A percentile compares a stretch with the other conserved stretches of the same genome.
phyloP scores from a whole-genome alignment of 2,329 filamentous ascomycete genomes.

The Madurella mycetomatis region DNA sequence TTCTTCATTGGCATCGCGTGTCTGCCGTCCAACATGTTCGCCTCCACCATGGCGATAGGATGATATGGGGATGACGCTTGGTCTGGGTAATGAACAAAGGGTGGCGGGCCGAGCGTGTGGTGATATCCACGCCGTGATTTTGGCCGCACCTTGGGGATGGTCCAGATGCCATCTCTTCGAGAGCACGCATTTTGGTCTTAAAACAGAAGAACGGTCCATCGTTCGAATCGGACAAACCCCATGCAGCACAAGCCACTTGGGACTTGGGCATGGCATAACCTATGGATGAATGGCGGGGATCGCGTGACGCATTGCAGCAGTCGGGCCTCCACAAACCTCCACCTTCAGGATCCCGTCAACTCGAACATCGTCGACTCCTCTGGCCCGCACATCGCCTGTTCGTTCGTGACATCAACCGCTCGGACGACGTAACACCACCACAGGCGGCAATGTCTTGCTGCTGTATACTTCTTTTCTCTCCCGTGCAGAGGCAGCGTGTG shows the following conservation, averaged over 20 bases:
- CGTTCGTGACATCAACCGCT: background rate
- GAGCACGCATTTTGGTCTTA: background rate
- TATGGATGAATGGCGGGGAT: conserved; percentile 5
- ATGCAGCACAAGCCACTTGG: conserved; percentile 1
- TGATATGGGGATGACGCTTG: background rate
- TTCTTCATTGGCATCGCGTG: no score
- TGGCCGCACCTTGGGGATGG: background rate
- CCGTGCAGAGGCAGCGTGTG: conserved; percentile 7
- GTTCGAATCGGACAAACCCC: background rate
- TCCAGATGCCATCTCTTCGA: conserved; percentile 1
- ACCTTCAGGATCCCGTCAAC: background rate
- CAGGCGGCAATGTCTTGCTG: conserved; percentile 5
- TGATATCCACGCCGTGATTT: background rate
- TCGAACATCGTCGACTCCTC: background rate
- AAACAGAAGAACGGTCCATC: background rate
- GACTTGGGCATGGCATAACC: conserved; percentile 5
- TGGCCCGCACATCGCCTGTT: background rate
- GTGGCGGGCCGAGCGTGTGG: background rate
- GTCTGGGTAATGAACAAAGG: background rate
- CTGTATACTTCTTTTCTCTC: background rate
- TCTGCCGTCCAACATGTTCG: background rate
- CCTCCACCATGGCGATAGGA: background rate
- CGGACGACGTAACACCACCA: background rate
- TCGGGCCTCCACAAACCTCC: conserved; percentile 8
- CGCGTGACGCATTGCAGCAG: conserved; percentile 20